These are phyloP conservation scores for Yarrowia alimentaria DNA, from an alignment of 805 yeast species.

Conservation along the genomic window DNA sequence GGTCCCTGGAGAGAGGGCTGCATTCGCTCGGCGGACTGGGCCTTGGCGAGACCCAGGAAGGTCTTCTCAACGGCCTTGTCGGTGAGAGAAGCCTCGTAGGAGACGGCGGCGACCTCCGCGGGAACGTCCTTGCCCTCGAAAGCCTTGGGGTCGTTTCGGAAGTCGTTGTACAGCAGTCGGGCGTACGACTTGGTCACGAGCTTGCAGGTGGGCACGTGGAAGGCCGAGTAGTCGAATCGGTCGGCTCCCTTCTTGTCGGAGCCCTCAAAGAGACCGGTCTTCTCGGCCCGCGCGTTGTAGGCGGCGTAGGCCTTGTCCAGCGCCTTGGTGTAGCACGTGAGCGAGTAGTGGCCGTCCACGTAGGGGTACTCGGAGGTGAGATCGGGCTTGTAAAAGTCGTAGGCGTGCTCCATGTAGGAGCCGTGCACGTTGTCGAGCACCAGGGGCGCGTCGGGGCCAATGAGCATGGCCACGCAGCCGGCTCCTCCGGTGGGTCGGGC, in stretches of 20 bases:
- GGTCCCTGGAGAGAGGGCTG: constrained; percentile 80
- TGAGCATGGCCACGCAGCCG: constrained; percentile 89
- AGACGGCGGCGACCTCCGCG: constrained; percentile 53
- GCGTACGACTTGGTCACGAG: constrained; percentile 90
- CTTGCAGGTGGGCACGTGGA: constrained; percentile 98
- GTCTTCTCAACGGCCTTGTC: constrained; percentile 83
- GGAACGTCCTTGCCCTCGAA: constrained; percentile 54
- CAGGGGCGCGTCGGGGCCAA: constrained; percentile 97
- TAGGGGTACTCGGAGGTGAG: constrained; percentile 94
- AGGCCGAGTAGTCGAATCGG: constrained; percentile 86
- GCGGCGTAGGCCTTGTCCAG: constrained; percentile 80
- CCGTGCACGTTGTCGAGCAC: constrained; percentile 89
- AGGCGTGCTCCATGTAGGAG: constrained; percentile 92
- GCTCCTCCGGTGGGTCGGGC: constrained; percentile 99
- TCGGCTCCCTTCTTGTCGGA: constrained; percentile 49
- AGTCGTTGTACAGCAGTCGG: constrained; percentile 87
- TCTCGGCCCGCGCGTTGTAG: constrained; percentile 73
- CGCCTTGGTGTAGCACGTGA: constrained; percentile 91
- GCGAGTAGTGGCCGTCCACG: constrained; percentile 95
- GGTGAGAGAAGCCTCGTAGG: constrained; percentile 73
- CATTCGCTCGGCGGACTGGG: constrained; percentile 63
- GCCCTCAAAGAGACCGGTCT: constrained; percentile 47
- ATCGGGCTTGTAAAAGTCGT: constrained; percentile 98
- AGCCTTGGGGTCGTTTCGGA: constrained; percentile 61
- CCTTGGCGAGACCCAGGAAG: constrained; percentile 75